Base-by-base conservation (phyloP, 1,284 basidiomycete genomes). In the Grifola frondosa region DNA sequence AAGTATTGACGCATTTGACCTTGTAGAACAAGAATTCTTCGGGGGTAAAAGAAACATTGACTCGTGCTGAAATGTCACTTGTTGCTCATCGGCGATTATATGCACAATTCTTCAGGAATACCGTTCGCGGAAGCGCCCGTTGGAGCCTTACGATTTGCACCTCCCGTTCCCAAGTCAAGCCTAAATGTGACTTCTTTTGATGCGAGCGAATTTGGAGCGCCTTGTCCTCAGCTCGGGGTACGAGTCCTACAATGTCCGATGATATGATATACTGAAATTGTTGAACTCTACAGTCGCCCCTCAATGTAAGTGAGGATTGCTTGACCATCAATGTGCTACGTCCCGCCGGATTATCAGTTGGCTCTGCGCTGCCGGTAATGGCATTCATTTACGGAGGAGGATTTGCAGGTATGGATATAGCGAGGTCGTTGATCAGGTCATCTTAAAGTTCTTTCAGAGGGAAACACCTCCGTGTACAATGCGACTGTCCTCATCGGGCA, bases 251-350 rank as follows among this genome's bases (percentile, higher is more conserved):
- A 13, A 6, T 25, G 8, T 7, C n/a, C 16, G 22, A 36, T 28
- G 17, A 8, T 13, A n/a, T n/a, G n/a, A n/a, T n/a, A n/a, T n/a
- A n/a, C n/a, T n/a, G n/a, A n/a, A n/a, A n/a, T n/a, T n/a, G n/a
- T n/a, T n/a, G n/a, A n/a, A n/a, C n/a, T n/a, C n/a, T n/a, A n/a
- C n/a, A n/a, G n/a, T n/a, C n/a, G n/a, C n/a, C n/a, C n/a, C n/a
- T n/a, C n/a, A n/a, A n/a, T n/a, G n/a, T n/a, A n/a, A n/a, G 69
- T 5, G 75, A 77, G 54, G 72, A 78, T 46, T 77, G 75, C 49
- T 56, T 78, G 24, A 71, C 67, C 2, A 60, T 78, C 40, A 77
- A 76, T 39, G 53, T 78, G 9, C 67, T 69, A 40, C 64, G 74
- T 5, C 74, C 74, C 5, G 54, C 68, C 0, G 65, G 62, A 4